Evolutionary conservation across 164 flowering plant species (phyloP), one percentile per base, ranked within the genome.

Genomic region (Magnolia sinica): DNA sequence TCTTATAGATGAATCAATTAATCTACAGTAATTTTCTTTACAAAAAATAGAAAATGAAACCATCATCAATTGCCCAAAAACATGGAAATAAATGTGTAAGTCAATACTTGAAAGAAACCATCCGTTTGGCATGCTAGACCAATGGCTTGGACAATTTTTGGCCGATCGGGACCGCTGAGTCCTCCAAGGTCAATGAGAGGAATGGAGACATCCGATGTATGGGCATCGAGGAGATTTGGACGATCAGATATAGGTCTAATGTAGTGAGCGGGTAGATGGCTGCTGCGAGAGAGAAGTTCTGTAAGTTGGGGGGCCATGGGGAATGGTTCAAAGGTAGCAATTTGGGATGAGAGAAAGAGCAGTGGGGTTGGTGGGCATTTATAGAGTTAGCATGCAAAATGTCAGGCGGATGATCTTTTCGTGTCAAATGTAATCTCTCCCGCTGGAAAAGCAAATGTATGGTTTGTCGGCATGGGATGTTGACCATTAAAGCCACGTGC

Each of bases 81-180:
- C 68, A 65, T 65, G 31, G 13, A 18, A 65, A 65, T 3, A 16
- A 61, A 20, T 65, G 27, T 20, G 10, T 4, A 9, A 65, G 20
- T 4, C 14, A 29, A 13, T 59, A 80, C 81, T 86, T 81, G 89
- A 78, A 90, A 89, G 84, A 90, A 90, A 31, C 94, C 94, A 72
- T 87, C 77, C 1, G 68, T 11, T 67, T 76, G 58, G 79, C 92
- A 90, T 4, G 94, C 92, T 4, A 45, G 73, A 22, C 82, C 84
- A 24, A 89, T 84, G 76, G 85, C 79, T 7, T 70, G 18, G 71
- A 90, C 58, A 0, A 87, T n/a, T 7, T 78, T 31, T 4, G 86
- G 63, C 27, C 78, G 87, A 70, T 68, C 29, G 0, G 84, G 81
- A 22, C 87, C 87, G 5, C 73, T 7, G 64, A 87, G 87, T 9